Evolutionary conservation across 495 filamentous ascomycete genomes (phyloP), one percentile per base, ranked within the genome.

Genomic region (Emericellopsis terricola): DNA sequence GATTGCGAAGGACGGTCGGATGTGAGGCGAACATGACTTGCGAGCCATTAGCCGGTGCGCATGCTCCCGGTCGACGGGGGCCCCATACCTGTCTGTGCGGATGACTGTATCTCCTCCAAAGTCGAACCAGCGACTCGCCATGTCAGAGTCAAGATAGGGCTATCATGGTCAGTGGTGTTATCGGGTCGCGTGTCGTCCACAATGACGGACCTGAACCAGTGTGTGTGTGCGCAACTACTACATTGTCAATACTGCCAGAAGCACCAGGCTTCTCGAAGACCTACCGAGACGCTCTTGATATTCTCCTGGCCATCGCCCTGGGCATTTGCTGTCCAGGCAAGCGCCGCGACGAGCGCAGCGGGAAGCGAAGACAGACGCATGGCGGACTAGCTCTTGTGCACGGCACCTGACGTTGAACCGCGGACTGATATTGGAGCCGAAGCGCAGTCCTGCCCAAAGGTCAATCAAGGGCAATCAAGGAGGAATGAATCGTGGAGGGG

Each of bases 121-220:
- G 62, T 99, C 91, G 55, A 81, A 99, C 84, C 89, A 99, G 58
- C 91, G 79, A 62, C 81, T 93, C 67, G 93, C 82, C 75, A 96
- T 86, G 55, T 99, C 91, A 38, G 83, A 84, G 58, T 96, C 89
- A 31, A 99, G 69, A 56, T 94, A 99, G 31, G 91, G 91, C 80
- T 94, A 21, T 20, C 16, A 10, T 15, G 27, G 15, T 14, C 15
- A 37, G 3, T n/a, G 26, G 29, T 15, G 50, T 15, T 29, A 19
- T 20, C 28, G 3, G 19, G 10, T 3, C 57, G 24, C 34, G 19
- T 19, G 13, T 14, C 17, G 38, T 38, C 35, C 41, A 33, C 23
- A 40, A 33, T 38, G 40, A 15, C 13, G 19, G 37, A 73, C 64
- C 61, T 65, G 52, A 33, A 53, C 51, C 27, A 85, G 70, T 51